Evolutionary conservation across 2,329 filamentous ascomycete genomes (phyloP).

Genomic region (Karstenula rhodostoma): DNA sequence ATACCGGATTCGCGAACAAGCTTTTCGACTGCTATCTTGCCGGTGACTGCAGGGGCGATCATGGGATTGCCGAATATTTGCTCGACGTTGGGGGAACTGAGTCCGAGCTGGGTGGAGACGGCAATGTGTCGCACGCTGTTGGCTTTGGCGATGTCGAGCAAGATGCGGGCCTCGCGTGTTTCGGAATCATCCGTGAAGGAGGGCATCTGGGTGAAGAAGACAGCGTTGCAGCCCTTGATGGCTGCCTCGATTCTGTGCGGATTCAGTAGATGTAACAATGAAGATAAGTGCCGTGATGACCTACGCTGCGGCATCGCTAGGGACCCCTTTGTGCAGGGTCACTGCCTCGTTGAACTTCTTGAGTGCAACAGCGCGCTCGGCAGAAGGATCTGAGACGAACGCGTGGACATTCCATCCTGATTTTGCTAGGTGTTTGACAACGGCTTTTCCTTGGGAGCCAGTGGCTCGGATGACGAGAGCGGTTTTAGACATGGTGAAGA

Average conservation of each 20-base stretch:
- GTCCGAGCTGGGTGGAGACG: conserved; percentile 27
- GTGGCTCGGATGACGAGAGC: conserved; percentile 32
- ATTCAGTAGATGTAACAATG: not conserved
- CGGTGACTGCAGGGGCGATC: conserved; percentile 33
- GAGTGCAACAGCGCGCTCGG: conserved; percentile 37
- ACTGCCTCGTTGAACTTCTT: conserved; percentile 33
- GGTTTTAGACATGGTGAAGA: conserved; percentile 24
- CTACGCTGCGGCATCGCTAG: conserved; percentile 36
- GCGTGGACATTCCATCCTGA: conserved; percentile 41
- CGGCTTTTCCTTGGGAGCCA: conserved; percentile 27
- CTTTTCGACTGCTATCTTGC: conserved; percentile 56
- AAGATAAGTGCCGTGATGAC: not conserved
- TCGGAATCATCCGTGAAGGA: conserved; percentile 29
- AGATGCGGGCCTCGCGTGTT: conserved; percentile 21
- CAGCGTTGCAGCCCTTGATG: conserved; percentile 41
- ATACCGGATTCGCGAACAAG: conserved; percentile 38
- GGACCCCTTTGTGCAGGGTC: conserved; percentile 40
- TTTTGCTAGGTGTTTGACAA: conserved; percentile 38
- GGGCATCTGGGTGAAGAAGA: conserved; percentile 35
- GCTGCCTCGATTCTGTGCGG: conserved; percentile 29
- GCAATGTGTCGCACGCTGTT: conserved; percentile 45
- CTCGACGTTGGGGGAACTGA: conserved; percentile 22
- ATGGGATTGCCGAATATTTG: conserved; percentile 17
- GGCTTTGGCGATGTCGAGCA: conserved; percentile 40
- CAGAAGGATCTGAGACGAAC: conserved; percentile 40